Conservation (phyloP, 2,329 filamentous ascomycete genomes). For the Sporothrix variecibatus region DNA sequence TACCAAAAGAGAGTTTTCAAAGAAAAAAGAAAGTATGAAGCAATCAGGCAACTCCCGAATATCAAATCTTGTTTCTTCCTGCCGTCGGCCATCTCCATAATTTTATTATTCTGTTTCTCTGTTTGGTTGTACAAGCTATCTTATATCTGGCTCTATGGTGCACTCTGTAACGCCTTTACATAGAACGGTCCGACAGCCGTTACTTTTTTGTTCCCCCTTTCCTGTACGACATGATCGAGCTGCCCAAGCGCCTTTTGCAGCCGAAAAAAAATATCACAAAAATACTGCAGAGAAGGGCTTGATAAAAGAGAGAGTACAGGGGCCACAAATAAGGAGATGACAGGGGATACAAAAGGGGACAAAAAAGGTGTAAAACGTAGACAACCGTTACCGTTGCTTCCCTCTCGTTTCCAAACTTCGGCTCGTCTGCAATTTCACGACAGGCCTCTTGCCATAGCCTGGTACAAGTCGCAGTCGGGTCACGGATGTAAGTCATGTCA, state of each 20-base stretch:
- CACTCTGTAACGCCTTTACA: background rate
- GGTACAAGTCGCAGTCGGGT: background rate
- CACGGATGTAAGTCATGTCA: background rate
- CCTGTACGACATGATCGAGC: background rate
- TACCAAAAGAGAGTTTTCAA: background rate
- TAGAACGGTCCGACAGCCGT: background rate
- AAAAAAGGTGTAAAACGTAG: background rate
- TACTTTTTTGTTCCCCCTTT: background rate
- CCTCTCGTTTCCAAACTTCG: background rate
- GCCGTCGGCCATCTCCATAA: background rate
- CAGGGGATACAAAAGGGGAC: background rate
- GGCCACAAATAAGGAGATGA: background rate
- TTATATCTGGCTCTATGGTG: background rate
- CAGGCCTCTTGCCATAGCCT: constrained; percentile 18
- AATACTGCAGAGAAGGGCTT: background rate
- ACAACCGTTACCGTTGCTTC: background rate
- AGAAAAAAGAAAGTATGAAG: no score
- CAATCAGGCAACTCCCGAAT: background rate
- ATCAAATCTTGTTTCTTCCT: background rate
- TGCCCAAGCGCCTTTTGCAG: background rate
- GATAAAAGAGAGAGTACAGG: background rate
- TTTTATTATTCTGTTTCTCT: background rate
- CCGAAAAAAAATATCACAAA: background rate
- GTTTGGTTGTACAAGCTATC: background rate
- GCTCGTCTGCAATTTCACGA: constrained; percentile 14